Base-by-base conservation (phyloP, 2,329 filamentous ascomycete species). In the Macroventuria anomochaeta region DNA sequence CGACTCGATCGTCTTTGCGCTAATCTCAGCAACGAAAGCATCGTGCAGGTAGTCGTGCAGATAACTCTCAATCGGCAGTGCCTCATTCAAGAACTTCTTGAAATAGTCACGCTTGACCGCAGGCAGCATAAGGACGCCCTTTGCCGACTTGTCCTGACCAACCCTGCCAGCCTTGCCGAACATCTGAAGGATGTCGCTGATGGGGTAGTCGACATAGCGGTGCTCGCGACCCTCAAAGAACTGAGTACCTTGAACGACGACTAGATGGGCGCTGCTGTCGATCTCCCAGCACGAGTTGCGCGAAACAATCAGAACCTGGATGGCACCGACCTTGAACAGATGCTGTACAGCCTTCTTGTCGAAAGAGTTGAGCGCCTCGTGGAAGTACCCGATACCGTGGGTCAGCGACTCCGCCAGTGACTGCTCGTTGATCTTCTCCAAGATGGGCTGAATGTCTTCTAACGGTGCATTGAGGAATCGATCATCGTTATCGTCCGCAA, bases 71-170 rank as follows among this genome's bases (percentile, higher is more conserved):
- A 99, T 91, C 0, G 95, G 95, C 34, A 99, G 81, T 17, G 95
- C 95, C 75, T 99, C 96, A 65, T 95, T 93, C 61, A 99, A 79
- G 80, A 99, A 99, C 77, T 99, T 99, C 79, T 95, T 96, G 83
- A 97, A 99, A 77, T 96, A 99, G 59, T 97, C 93, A 31, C 95
- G 88, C 82, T 96, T 97, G 40, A 96, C 91, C 15, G 90, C 88
- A 2, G 93, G 92, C 10, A 97, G 86, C 95, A 99, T 97, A 37
- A 99, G 82, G n/a, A 99, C 91, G 63, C 93, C 96, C 57, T 90
- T 91, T 38, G 90, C 89, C 52, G 88, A 84, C 52, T 90, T 91
- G 67, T 96, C 92, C 69, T 87, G 83, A 3, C 88, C 84, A 1
- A 91, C 86, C 33, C 89, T 86, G 48, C 93, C 87, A 31, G 95